Evolutionary conservation across 306 rosid species (phyloP).

Genomic region (Albizia julibrissin): DNA sequence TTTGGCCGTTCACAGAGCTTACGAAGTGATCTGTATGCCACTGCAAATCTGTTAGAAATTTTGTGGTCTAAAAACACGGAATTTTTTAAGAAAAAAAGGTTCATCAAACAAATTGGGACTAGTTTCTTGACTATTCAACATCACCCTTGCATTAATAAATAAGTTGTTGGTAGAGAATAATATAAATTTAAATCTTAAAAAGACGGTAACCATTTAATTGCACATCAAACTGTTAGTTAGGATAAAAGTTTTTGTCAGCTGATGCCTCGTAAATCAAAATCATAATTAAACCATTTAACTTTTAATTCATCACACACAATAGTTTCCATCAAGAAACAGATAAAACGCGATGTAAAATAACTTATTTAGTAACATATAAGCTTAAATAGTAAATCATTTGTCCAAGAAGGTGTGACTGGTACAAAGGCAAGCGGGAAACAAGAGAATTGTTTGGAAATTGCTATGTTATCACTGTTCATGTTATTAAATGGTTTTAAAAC

Average conservation of each 20-base stretch:
- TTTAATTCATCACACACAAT: not conserved
- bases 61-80: no score
- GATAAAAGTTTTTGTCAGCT: no score
- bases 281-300: not conserved
- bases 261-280: not conserved
- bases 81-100: no score
- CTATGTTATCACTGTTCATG: not conserved
- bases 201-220: no score
- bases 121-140: no score
- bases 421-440: not conserved
- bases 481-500: not conserved
- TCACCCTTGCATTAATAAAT: no score
- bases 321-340: not conserved
- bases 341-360: not conserved
- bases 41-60: no score
- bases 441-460: not conserved
- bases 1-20: no score
- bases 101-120: no score
- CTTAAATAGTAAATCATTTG: not conserved
- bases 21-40: no score
- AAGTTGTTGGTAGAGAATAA: no score
- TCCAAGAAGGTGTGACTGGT: not conserved
- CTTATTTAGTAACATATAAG: not conserved
- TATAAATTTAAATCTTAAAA: no score
- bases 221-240: not conserved